Evolutionary conservation across 176 grass and related monocot species (phyloP).

Genomic region (Bromus sterilis): DNA sequence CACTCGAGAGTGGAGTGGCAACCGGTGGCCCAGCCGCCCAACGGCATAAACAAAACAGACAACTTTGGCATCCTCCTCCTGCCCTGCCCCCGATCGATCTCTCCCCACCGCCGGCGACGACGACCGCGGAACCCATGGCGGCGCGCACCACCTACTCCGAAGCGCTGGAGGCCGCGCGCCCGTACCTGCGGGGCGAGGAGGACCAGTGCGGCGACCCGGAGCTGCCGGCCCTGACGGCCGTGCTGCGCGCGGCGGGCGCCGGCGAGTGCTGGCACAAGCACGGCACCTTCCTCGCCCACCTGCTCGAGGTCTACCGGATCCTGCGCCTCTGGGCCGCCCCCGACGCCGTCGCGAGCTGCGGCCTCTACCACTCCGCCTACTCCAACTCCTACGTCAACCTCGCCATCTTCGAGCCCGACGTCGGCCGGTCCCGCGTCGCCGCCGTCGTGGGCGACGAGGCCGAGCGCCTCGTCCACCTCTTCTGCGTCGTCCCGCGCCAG

Average conservation of each 20-base stretch:
- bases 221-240: constrained; percentile 43
- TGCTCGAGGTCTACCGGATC: constrained; percentile 59
- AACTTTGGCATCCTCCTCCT: neutral
- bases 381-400: constrained; percentile 97
- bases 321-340: constrained; percentile 59
- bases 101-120: constrained; percentile 25
- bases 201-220: constrained; percentile 43
- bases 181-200: constrained; percentile 65
- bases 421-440: constrained; percentile 29
- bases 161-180: constrained; percentile 44
- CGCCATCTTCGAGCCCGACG: constrained; percentile 75
- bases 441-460: constrained; percentile 34
- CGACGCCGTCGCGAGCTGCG: constrained; percentile 53
- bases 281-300: constrained; percentile 88
- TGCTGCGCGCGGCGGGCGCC: constrained; percentile 53
- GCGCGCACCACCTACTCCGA: constrained; percentile 47
- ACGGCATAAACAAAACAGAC: neutral
- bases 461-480: constrained; percentile 86
- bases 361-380: constrained; percentile 87
- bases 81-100: neutral
- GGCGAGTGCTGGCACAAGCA: constrained; percentile 99
- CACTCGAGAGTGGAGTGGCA: neutral
- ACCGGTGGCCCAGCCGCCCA: neutral
- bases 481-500: constrained; percentile 81
- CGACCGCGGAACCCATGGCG: neutral